Conservation (phyloP, 2,329 filamentous ascomycete genomes). For the Tolypocladium nubicola region DNA sequence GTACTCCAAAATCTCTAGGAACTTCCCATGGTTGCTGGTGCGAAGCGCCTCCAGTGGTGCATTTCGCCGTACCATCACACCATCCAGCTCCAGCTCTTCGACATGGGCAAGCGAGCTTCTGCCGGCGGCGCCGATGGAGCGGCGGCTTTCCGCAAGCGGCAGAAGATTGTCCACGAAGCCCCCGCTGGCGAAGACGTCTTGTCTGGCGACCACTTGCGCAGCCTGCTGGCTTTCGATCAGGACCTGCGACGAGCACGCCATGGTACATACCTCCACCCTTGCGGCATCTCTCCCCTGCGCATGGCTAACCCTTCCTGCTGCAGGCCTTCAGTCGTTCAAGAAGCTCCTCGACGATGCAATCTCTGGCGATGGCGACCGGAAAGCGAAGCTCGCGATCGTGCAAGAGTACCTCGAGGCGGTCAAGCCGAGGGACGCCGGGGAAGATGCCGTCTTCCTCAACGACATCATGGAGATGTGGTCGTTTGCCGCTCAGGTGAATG, state of each 20-base stretch:
- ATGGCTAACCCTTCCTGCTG: background rate
- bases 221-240: conserved; percentile 61
- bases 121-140: conserved; percentile 27
- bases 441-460: conserved; percentile 52
- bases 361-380: conserved; percentile 31
- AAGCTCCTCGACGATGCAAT: conserved; percentile 57
- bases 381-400: conserved; percentile 45
- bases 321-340: conserved; percentile 61
- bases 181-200: conserved; percentile 51
- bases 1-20: conserved; percentile 23
- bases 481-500: conserved; percentile 67
- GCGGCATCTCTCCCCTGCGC: background rate
- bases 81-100: background rate
- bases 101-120: conserved; percentile 35
- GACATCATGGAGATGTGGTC: conserved; percentile 86
- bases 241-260: conserved; percentile 57
- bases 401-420: conserved; percentile 55
- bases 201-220: conserved; percentile 55
- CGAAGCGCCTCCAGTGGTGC: background rate
- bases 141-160: conserved; percentile 37
- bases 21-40: background rate
- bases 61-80: background rate
- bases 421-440: conserved; percentile 32
- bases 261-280: conserved; percentile 28
- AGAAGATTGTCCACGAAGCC: conserved; percentile 44